These are phyloP conservation scores for Lepiota venenata DNA, from an alignment of 768 basidiomycete genomes.

Conservation along the genomic window DNA sequence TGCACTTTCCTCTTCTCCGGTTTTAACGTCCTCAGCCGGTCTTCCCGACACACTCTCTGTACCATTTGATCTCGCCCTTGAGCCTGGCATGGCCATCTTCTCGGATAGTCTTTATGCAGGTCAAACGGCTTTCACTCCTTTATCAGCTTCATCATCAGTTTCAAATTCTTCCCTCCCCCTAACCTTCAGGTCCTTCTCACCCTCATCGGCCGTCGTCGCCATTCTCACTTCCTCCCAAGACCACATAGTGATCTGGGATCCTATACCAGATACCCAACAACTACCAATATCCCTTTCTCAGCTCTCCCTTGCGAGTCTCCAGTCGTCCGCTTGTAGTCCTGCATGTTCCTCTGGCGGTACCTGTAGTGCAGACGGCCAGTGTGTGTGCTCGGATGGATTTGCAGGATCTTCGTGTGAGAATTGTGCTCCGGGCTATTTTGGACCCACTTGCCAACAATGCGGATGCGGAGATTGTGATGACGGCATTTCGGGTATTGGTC, in stretches of 20 bases:
- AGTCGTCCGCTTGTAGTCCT: slow-evolving; percentile 71
- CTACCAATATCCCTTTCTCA: slow-evolving; percentile 42
- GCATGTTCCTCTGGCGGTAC: slow-evolving; percentile 59
- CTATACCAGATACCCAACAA: slow-evolving; percentile 69
- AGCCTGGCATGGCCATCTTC: slow-evolving; percentile 67
- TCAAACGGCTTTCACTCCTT: slow-evolving; percentile 52
- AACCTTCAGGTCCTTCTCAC: slow-evolving; percentile 54
- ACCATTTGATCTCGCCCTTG: slow-evolving; percentile 62
- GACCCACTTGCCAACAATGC: slow-evolving; percentile 63
- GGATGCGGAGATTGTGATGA: slow-evolving; percentile 74
- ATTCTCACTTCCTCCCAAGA: slow-evolving; percentile 54
- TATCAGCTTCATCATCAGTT: slow-evolving; percentile 46
- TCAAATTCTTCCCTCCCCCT: slow-evolving; percentile 50
- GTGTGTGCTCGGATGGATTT: slow-evolving; percentile 68
- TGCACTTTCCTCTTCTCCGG: slow-evolving; percentile 59
- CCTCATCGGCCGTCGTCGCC: slow-evolving; percentile 68
- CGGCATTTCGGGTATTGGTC: slow-evolving; percentile 70
- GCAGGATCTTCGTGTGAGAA: slow-evolving; percentile 73
- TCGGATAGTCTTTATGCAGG: slow-evolving; percentile 63
- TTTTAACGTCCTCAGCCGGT: slow-evolving; percentile 56
- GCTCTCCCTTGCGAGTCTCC: slow-evolving; percentile 62
- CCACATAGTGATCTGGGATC: slow-evolving; percentile 78
- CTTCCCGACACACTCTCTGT: slow-evolving; percentile 56
- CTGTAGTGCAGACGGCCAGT: slow-evolving; percentile 64
- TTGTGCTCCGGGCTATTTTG: slow-evolving; percentile 68